These are phyloP conservation scores for Gossypium stocksii DNA, from an alignment of 345 rosid species.

Conservation along the genomic window DNA sequence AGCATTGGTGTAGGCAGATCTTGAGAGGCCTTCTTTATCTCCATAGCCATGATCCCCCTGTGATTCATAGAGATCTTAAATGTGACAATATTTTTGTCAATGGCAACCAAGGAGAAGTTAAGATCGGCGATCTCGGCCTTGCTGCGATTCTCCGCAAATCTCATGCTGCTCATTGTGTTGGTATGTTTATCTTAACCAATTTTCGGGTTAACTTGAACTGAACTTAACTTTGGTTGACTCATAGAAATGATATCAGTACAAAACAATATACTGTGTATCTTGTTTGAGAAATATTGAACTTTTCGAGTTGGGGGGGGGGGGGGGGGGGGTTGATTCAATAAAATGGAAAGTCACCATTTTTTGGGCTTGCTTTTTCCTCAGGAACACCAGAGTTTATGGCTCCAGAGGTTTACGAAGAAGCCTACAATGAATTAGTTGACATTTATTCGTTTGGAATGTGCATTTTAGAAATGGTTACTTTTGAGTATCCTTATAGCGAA, in stretches of 20 bases:
- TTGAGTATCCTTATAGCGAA: constrained; percentile 95
- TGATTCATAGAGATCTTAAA: constrained; percentile 94
- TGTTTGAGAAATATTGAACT: neutral
- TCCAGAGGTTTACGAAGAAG: constrained; percentile 97
- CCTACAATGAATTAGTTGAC: constrained; percentile 93
- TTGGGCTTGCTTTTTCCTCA: constrained; percentile 28
- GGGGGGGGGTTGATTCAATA: neutral
- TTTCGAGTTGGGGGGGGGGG: neutral
- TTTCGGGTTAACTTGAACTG: neutral
- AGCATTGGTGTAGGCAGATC: constrained; percentile 95
- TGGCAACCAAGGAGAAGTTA: constrained; percentile 96
- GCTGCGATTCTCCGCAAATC: constrained; percentile 85
- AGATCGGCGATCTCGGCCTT: constrained; percentile 96
- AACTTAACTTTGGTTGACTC: neutral
- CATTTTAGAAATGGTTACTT: constrained; percentile 93
- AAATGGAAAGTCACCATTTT: neutral
- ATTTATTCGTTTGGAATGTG: constrained; percentile 98
- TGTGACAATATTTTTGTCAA: constrained; percentile 92
- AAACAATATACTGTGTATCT: neutral
- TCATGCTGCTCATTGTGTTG: constrained; percentile 91
- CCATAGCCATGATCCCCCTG: constrained; percentile 83
- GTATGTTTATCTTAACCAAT: constrained; percentile 33
- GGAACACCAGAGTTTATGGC: constrained; percentile 99
- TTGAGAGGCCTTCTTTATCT: constrained; percentile 77
- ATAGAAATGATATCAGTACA: neutral